These are phyloP conservation scores for Platismatia glauca DNA, from an alignment of 495 filamentous ascomycete genomes.

Conservation along the genomic window DNA sequence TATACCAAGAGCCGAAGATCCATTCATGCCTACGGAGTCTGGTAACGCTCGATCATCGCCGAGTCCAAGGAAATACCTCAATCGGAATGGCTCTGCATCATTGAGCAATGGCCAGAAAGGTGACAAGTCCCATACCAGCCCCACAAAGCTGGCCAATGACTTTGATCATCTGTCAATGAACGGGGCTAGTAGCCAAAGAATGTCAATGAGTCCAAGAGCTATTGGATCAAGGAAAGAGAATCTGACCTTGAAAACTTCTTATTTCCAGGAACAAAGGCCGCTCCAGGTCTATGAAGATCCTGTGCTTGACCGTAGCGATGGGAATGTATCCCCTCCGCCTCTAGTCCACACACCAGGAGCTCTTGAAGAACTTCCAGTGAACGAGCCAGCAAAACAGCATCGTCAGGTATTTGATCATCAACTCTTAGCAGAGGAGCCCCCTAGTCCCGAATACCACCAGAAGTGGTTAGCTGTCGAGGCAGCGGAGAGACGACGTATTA, in stretches of 20 bases:
- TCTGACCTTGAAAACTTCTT: not conserved
- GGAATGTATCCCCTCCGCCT: not conserved
- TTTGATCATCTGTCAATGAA: slow-evolving; percentile 1
- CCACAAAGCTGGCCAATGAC: slow-evolving; percentile 6
- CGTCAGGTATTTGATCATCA: slow-evolving; percentile 19
- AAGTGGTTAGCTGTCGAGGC: slow-evolving; percentile 18
- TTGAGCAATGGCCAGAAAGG: not conserved
- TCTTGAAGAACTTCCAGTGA: slow-evolving; percentile 27
- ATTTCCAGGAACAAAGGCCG: slow-evolving; percentile 15
- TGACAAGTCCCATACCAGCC: slow-evolving; percentile 5
- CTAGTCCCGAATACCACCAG: slow-evolving; percentile 12
- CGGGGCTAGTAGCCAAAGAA: slow-evolving; percentile 9
- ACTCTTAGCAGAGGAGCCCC: slow-evolving; percentile 18
- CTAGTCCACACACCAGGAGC: slow-evolving; percentile 16
- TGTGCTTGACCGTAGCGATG: slow-evolving; percentile 17
- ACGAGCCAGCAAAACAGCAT: slow-evolving; percentile 26
- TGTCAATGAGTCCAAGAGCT: slow-evolving; percentile 21
- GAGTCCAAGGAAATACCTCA: slow-evolving; percentile 6
- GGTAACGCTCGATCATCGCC: not conserved
- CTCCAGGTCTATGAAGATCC: slow-evolving; percentile 40
- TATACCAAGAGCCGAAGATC: not conserved
- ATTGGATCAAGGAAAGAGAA: slow-evolving; percentile 20
- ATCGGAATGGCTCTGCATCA: not conserved
- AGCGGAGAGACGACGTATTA: slow-evolving; percentile 8
- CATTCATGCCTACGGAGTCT: not conserved